These are phyloP conservation scores for Casuarina cunninghamiana DNA, from an alignment of 306 rosid species.

Conservation along the genomic window DNA sequence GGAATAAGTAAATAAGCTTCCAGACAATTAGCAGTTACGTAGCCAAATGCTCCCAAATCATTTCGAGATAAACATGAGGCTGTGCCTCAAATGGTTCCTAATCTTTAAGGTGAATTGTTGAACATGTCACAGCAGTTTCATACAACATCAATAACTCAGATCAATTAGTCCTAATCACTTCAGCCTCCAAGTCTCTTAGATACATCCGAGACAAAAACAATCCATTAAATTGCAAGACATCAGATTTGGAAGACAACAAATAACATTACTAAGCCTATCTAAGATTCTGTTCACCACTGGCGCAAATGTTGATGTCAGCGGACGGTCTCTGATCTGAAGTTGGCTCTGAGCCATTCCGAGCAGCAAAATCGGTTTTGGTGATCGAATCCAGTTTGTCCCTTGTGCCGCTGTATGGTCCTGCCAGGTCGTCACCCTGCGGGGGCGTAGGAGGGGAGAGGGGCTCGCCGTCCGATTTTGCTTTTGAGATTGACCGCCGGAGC, in stretches of 20 bases:
- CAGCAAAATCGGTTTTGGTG: slow-evolving; percentile 31
- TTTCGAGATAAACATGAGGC: not conserved
- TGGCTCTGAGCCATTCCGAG: slow-evolving; percentile 53
- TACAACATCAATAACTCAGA: not conserved
- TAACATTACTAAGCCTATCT: slow-evolving; percentile 6
- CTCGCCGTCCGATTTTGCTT: slow-evolving; percentile 43
- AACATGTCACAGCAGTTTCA: not conserved
- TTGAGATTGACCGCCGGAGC: slow-evolving; percentile 49
- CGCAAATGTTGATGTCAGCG: slow-evolving; percentile 68
- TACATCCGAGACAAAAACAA: not conserved
- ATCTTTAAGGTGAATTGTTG: not conserved
- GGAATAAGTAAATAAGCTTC: not conserved
- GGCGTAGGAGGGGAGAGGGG: slow-evolving; percentile 11
- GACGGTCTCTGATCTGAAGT: slow-evolving; percentile 57
- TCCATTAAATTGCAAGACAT: not conserved
- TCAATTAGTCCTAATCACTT: not conserved
- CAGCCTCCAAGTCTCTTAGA: slow-evolving; percentile 3
- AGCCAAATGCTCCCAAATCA: not conserved
- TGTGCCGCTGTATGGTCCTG: slow-evolving; percentile 35
- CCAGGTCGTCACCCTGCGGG: slow-evolving; percentile 38
- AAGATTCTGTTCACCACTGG: slow-evolving; percentile 47
- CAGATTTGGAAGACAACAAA: not conserved
- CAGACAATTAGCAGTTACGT: not conserved
- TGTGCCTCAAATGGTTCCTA: not conserved
- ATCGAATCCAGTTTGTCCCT: slow-evolving; percentile 38